A percentile compares a stretch with the other conserved stretches of the same genome.
These are phyloP conservation scores for Neofusicoccum cordaticola DNA, from an alignment of 2,329 filamentous ascomycete species.

Conservation along the genomic window DNA sequence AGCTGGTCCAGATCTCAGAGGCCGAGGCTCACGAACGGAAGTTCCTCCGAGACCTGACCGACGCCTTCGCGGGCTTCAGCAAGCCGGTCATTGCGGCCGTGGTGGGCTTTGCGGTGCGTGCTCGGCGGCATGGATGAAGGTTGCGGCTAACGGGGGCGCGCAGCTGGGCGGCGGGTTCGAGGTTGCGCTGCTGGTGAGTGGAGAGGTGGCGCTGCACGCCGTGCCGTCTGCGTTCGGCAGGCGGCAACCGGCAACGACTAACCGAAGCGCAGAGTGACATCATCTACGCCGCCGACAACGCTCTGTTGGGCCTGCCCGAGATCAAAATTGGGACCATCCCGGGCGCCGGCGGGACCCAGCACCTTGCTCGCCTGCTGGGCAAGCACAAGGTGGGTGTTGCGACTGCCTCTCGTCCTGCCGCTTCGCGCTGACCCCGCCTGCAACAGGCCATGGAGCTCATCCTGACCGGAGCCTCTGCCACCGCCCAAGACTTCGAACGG, in stretches of 20 bases:
- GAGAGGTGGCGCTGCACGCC: too few relatives aligned
- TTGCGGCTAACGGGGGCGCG: slow-evolving; percentile 15
- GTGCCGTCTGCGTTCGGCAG: neutral
- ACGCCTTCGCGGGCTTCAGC: slow-evolving; percentile 74
- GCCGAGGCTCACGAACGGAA: slow-evolving; percentile 76
- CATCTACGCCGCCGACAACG: slow-evolving; percentile 78
- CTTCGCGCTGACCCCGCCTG: neutral
- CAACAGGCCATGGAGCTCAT: slow-evolving; percentile 45
- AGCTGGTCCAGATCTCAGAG: slow-evolving; percentile 88
- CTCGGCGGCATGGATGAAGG: neutral
- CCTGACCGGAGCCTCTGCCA: slow-evolving; percentile 39
- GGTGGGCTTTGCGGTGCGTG: slow-evolving; percentile 68
- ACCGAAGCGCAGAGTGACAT: slow-evolving; percentile 57
- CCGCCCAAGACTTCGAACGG: slow-evolving; percentile 39
- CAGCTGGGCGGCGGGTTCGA: slow-evolving; percentile 85
- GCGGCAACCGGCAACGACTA: slow-evolving; percentile 9
- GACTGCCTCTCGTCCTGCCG: neutral
- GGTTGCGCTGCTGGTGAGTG: slow-evolving; percentile 79
- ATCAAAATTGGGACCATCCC: slow-evolving; percentile 91
- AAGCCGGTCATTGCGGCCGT: slow-evolving; percentile 92
- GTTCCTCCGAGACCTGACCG: slow-evolving; percentile 91
- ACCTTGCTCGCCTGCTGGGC: slow-evolving; percentile 65
- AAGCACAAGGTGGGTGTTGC: slow-evolving; percentile 34
- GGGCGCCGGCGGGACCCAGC: slow-evolving; percentile 84
- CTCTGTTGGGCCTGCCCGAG: slow-evolving; percentile 93